Evolutionary conservation across 2,329 filamentous ascomycete species (phyloP), one percentile per base, ranked within the genome.

Genomic region (Geosmithia putterillii): DNA sequence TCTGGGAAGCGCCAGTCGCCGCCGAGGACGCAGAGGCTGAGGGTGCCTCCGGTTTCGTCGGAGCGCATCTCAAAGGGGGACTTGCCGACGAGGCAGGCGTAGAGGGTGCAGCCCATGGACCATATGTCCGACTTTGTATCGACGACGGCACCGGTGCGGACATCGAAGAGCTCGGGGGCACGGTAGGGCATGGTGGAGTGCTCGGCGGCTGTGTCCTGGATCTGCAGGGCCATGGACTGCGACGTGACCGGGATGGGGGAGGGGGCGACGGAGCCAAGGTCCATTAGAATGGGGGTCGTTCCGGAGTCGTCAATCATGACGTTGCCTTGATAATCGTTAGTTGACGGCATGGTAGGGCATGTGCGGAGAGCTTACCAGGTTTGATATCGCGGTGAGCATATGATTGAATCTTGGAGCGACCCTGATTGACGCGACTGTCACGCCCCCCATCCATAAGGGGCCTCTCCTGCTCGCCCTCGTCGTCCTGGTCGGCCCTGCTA

Each of bases 161-260:
- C 92, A 61, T 98, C 92, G 63, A 98, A 98, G 47, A 98, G 80
- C 64, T 98, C 92, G 0, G 92, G 92, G 1, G 92, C 92, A 46
- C 92, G 87, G 66, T 98, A 98, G 0, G 92, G 89, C 90, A 98
- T 96, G 36, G 92, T 98, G 50, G 82, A 90, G 70, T 96, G 90
- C 62, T 98, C 92, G 44, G 90, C 92, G 19, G 92, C 92, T 36
- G 79, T 85, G 62, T 98, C 92, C 65, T 96, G 92, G 32, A 94
- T 85, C 43, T 89, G 86, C 40, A 98, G 78, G 38, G 92, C 92
- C 44, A 94, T 74, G 3, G 87, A 94, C 47, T 90, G 82, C 17
- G 86, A 92, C 4, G 90, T 94, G 52, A 96, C 90, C 21, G 86
- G 78, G 45, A 87, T 86, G 2, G 92, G 92, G 2, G 86, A 88